Percentiles rank a stretch among this genome's conserved stretches.
Evolutionary conservation across 2,329 filamentous ascomycete genomes (phyloP).

Genomic region (Scedosporium aurantiacum): DNA sequence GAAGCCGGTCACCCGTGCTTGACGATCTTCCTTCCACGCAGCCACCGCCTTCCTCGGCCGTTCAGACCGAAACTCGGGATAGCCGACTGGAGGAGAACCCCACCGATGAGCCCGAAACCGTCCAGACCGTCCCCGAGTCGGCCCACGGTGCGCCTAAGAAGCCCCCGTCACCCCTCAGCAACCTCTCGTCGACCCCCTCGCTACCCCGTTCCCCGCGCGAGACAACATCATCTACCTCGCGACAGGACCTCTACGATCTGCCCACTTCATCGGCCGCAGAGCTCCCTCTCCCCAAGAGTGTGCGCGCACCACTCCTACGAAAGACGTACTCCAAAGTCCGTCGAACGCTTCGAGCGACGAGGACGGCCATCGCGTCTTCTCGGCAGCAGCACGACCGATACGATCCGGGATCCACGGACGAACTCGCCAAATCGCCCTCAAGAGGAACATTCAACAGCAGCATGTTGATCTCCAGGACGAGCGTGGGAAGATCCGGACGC

Average conservation of each 20-base stretch:
- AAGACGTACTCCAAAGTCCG: constrained; percentile 6
- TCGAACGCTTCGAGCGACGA: background rate
- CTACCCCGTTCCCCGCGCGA: constrained; percentile 6
- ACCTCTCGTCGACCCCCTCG: constrained; percentile 27
- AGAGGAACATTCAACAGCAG: constrained; percentile 26
- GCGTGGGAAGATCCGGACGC: background rate
- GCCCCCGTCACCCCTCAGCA: constrained; percentile 28
- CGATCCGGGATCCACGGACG: constrained; percentile 37
- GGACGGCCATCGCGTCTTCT: background rate
- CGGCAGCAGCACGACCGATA: constrained; percentile 13
- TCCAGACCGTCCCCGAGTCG: constrained; percentile 2
- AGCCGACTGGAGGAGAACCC: background rate
- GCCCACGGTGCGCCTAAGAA: background rate
- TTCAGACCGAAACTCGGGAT: background rate
- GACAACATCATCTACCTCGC: background rate
- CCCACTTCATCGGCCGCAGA: constrained; percentile 1
- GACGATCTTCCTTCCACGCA: background rate
- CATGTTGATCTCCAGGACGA: constrained; percentile 11
- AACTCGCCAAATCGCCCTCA: constrained; percentile 30
- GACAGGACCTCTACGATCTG: background rate
- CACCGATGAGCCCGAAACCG: background rate
- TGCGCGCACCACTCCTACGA: constrained; percentile 7
- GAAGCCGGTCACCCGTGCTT: background rate
- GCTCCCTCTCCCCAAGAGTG: constrained; percentile 2
- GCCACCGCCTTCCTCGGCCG: background rate